Base-by-base conservation (phyloP, 257 asterid genomes). In the Solanum ossicruentum region DNA sequence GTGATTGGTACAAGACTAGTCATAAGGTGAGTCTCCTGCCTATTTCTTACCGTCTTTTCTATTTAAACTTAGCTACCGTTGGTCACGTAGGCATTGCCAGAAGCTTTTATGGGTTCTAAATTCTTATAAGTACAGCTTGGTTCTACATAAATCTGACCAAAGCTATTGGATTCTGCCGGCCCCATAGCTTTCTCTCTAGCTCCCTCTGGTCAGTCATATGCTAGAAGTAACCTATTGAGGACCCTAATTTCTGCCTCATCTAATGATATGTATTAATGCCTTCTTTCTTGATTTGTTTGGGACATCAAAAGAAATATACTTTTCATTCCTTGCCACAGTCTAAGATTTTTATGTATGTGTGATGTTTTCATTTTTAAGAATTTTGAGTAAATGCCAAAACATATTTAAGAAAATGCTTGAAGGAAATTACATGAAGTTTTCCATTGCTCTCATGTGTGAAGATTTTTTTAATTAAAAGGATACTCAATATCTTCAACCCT, bases 1-100 rank as follows among this genome's bases (percentile, higher is more conserved):
- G 97, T 39, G 98, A 94, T 89, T 94, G 97, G 98, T 92, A 87
- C 84, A 87, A 84, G 61, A 56, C 94, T 51, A 78, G 94, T 69
- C 92, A 93, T 85, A 90, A 90, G 93, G 98, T 93, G 67, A 61
- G 86, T 49, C 20, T 84, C 82, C 52, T 20, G 61, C 72, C 58
- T 41, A 45, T 36, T 20, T 65, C 80, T 17, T 65, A 36, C 7
- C 11, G 18, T 7, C 7, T 67, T 32, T 65, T 32, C 49, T 26
- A 11, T 67, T 8, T 26, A 49, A 32, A 23, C 4, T 21, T 77
- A 26, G 47, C 10, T 26, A 77, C 47, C 1, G 28, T 39, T 28
- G 39, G 78, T 39, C 51, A 32, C 49, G 7, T 26, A 32, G 43
- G 49, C 0, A 13, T 16, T 6, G n/a, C 73, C 20, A 63, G 41